Evolutionary conservation across 2,329 filamentous ascomycete genomes (phyloP).

Genomic region (Lachnellula subtilissima): DNA sequence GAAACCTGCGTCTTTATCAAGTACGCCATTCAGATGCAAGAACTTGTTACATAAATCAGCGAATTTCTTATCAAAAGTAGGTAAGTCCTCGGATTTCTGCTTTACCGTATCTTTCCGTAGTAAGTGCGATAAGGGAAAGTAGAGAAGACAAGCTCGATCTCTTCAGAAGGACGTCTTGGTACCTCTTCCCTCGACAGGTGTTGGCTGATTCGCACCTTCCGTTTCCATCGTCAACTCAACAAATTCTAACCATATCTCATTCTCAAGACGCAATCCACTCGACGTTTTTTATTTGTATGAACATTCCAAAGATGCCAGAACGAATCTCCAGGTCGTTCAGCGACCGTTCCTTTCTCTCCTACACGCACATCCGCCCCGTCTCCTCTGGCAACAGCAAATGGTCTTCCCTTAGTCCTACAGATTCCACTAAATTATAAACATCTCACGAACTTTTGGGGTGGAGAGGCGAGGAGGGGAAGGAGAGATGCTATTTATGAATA

Average conservation of each 20-base stretch:
- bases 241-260: not conserved
- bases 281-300: conserved; percentile 1
- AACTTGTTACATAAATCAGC: too few species aligned
- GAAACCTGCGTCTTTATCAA: too few species aligned
- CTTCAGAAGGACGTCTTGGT: not conserved
- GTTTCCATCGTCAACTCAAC: not conserved
- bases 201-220: not conserved
- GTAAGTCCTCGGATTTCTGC: too few species aligned
- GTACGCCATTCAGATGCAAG: too few species aligned
- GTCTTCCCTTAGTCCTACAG: conserved; percentile 11
- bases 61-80: too few species aligned
- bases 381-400: conserved; percentile 17
- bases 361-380: conserved; percentile 16
- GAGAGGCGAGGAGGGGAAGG: too few species aligned
- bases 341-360: conserved; percentile 8
- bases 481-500: too few species aligned
- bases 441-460: too few species aligned
- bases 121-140: not conserved
- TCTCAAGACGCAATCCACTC: too few species aligned
- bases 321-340: conserved; percentile 7
- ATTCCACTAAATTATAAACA: conserved; percentile 6
- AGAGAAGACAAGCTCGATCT: not conserved
- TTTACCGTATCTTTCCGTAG: not conserved
- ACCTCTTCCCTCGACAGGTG: not conserved
- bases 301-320: conserved; percentile 15